phyloP scores from a whole-genome alignment of 2,329 filamentous ascomycete genomes.

The Cordyceps javanica region DNA sequence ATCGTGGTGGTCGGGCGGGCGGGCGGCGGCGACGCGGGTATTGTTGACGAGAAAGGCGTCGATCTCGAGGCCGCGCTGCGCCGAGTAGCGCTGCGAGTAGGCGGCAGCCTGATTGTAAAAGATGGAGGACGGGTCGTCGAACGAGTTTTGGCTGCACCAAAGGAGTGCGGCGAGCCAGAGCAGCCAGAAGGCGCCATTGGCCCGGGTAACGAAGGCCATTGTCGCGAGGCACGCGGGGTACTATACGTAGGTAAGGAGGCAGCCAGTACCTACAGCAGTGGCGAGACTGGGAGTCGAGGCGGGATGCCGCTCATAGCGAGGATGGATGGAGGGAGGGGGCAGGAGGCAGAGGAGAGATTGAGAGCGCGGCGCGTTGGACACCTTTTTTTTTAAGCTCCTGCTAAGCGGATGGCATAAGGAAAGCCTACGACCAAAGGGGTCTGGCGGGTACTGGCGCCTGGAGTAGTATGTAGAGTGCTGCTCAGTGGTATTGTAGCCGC shows the following conservation, averaged over 20 bases:
- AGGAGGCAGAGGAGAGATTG: neutral
- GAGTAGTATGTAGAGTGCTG: too few relatives aligned
- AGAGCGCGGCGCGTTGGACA: neutral
- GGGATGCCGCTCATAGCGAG: conserved; percentile 6
- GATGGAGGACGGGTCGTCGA: conserved; percentile 29
- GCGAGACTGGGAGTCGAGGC: neutral
- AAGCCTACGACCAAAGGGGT: neutral
- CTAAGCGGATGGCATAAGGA: too few relatives aligned
- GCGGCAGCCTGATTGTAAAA: conserved; percentile 26
- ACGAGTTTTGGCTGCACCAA: conserved; percentile 25
- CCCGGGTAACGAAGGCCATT: conserved; percentile 12
- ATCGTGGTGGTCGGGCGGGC: neutral
- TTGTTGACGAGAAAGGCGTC: conserved; percentile 19
- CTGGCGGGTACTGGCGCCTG: neutral
- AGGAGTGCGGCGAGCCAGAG: conserved; percentile 23
- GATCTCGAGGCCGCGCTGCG: conserved; percentile 21
- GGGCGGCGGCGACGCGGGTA: conserved; percentile 3
- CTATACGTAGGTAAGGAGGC: too few relatives aligned
- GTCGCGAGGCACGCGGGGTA: neutral
- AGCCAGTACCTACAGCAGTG: neutral
- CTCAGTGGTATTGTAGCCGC: too few relatives aligned
- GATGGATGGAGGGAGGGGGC: neutral
- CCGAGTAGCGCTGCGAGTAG: conserved; percentile 23
- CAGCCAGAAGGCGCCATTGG: conserved; percentile 27
- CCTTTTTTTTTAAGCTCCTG: too few relatives aligned